Percentiles rank a stretch among this genome's conserved stretches.
phyloP scores from a whole-genome alignment of 2,329 filamentous ascomycete genomes.

The Phyllosticta paracitricarpa region DNA sequence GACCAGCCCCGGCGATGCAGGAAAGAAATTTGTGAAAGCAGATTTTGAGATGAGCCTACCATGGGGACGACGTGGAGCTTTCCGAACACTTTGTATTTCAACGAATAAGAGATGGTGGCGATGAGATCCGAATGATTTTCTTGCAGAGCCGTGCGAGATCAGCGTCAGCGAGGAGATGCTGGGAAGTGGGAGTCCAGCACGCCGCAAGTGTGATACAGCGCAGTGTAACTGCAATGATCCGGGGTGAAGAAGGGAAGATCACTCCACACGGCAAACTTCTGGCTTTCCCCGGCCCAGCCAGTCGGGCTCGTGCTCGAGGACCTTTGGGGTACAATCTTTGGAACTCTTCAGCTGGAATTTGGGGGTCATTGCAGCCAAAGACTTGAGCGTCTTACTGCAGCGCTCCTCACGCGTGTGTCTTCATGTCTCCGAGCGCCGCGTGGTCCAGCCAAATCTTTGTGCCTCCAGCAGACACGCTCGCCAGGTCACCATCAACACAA shows the following conservation, averaged over 20 bases:
- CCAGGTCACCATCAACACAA: neutral
- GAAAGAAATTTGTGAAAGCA: neutral
- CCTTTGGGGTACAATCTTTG: neutral
- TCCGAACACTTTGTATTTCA: neutral
- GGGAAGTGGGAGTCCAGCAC: neutral
- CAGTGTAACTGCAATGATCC: neutral
- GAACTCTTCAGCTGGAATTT: neutral
- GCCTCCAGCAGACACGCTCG: neutral
- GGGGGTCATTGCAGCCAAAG: neutral
- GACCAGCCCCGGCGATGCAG: too few species aligned
- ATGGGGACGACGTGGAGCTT: neutral
- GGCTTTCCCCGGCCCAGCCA: neutral
- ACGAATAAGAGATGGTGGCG: neutral
- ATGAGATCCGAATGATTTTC: neutral
- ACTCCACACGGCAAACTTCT: neutral
- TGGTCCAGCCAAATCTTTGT: neutral
- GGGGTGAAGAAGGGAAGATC: neutral
- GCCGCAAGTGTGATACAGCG: neutral
- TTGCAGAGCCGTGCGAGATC: neutral
- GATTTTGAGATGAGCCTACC: neutral
- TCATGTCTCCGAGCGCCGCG: neutral
- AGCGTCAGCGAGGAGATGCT: neutral
- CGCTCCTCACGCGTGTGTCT: neutral
- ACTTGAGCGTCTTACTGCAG: neutral
- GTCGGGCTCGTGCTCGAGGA: neutral